Base-by-base conservation (phyloP, 345 rosid genomes). In the Dipteronia dyeriana region DNA sequence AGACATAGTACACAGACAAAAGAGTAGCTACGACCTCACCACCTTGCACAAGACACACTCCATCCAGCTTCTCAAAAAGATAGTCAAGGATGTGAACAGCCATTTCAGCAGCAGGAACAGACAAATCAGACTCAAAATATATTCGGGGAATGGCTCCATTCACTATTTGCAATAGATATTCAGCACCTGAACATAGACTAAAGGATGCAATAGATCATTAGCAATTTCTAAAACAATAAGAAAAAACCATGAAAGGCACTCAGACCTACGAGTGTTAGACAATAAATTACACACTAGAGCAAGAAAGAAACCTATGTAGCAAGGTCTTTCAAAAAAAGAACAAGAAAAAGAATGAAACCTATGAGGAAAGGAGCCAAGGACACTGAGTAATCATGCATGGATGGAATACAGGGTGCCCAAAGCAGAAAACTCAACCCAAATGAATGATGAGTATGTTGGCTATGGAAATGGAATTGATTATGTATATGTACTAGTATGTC, bases 21-120 rank as follows among this genome's bases (percentile, higher is more conserved):
- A 62, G 78, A 79, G 68, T 17, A 66, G 72, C 67, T 74, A 86
- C 94, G 84, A 93, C 98, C 98, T 95, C 97, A 87, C 97, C 97
- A 85, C 92, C 92, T 88, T 88, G 95, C 68, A 93, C 90, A 66
- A 93, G 94, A 80, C 94, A 91, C 66, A 86, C 89, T 85, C 93
- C 90, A 80, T 93, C 98, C 63, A 95, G 79, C 82, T 84, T 90
- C 81, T 80, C 80, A 87, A 89, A 91, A 79, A 95, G 97, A 87
- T 88, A 81, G 82, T 93, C 95, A 71, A 95, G 92, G 75, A 95
- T 74, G 74, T 89, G 94, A 63, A 84, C 91, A 22, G 91, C 86
- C 61, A 87, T 79, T 82, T 89, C 92, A 81, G 95, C 82, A 26
- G 95, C 79, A 19, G 89, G 82, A 79, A 89, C 76, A 79, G 87